phyloP scores from a whole-genome alignment of 2,329 filamentous ascomycete genomes.

The Stemphylium lycopersici region DNA sequence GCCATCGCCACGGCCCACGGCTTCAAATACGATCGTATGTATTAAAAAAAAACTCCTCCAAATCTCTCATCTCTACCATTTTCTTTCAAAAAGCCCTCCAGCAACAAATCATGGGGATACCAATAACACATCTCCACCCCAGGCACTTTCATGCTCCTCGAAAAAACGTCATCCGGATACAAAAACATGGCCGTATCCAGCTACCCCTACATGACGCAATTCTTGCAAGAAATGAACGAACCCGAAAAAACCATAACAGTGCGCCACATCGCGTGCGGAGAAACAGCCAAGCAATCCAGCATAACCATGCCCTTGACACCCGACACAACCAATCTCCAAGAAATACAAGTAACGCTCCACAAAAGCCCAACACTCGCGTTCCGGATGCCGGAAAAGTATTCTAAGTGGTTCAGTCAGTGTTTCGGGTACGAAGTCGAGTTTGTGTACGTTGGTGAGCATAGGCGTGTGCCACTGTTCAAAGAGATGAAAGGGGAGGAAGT shows the following conservation, averaged over 20 bases:
- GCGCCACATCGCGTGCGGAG: constrained; percentile 47
- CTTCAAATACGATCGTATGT: constrained; percentile 52
- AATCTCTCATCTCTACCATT: too few species aligned
- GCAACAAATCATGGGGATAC: too few species aligned
- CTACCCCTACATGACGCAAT: constrained; percentile 51
- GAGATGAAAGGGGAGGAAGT: constrained; percentile 31
- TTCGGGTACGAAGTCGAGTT: constrained; percentile 54
- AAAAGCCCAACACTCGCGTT: constrained; percentile 50
- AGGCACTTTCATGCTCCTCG: constrained; percentile 50
- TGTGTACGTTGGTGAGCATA: constrained; percentile 52
- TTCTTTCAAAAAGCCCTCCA: too few species aligned
- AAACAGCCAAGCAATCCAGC: constrained; percentile 29
- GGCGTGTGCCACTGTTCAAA: constrained; percentile 50
- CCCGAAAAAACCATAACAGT: constrained; percentile 44
- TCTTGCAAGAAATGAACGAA: constrained; percentile 45
- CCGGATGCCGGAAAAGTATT: constrained; percentile 52
- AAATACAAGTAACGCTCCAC: constrained; percentile 53
- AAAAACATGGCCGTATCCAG: constrained; percentile 53
- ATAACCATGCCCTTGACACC: constrained; percentile 52
- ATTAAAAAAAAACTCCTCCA: too few species aligned
- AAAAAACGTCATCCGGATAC: constrained; percentile 44
- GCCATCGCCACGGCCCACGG: constrained; percentile 53
- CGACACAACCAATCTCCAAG: constrained; percentile 41
- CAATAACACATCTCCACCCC: not conserved
- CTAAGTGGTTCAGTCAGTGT: constrained; percentile 52